Evolutionary conservation across 306 rosid genomes (phyloP), one percentile per base, ranked within the genome.

Genomic region (Medicago ruthenica): DNA sequence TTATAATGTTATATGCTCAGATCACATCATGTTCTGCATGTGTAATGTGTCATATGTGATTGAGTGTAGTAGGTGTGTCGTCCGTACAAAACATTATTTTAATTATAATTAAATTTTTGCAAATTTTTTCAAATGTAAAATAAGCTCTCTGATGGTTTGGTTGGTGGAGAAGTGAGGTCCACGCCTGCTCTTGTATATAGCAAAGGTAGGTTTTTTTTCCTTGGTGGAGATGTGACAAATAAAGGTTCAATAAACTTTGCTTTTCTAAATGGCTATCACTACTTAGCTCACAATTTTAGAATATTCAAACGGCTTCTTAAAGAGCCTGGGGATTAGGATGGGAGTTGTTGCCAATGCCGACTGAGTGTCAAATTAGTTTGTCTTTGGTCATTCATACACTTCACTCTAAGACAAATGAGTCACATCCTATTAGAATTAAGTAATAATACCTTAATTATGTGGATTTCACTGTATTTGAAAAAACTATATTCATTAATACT

Each of bases 101-200:
- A 59, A 15, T 13, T 3, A 0, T 37, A 11, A 9, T 40, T 0
- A 34, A 34, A 5, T 15, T 57, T n/a, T 16, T 55, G 71, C 37
- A 42, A 74, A 34, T 61, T 20, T 42, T 67, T 3, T 37, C 66
- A 78, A 70, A 55, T 77, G 75, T 31, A 44, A 44, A 71, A 50
- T 58, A 54, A 70, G 86, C 69, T 79, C 15, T 72, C 76, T 62
- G 63, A 51, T 85, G 91, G 88, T 88, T 87, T 85, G 91, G 88
- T 88, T 87, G 96, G 91, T 88, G 88, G 82, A 76, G 88, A 82
- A 87, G 91, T 83, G 86, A 82, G 88, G 83, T 85, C 86, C 88
- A 86, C 79, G 75, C 65, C 75, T 73, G 81, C 80, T 80, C 9
- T 73, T 40, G 10, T 65, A 12, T 53, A 5, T 61, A 18, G 71